Evolutionary conservation across 148 eudicot genomes (phyloP).

Genomic region (Silene conica): DNA sequence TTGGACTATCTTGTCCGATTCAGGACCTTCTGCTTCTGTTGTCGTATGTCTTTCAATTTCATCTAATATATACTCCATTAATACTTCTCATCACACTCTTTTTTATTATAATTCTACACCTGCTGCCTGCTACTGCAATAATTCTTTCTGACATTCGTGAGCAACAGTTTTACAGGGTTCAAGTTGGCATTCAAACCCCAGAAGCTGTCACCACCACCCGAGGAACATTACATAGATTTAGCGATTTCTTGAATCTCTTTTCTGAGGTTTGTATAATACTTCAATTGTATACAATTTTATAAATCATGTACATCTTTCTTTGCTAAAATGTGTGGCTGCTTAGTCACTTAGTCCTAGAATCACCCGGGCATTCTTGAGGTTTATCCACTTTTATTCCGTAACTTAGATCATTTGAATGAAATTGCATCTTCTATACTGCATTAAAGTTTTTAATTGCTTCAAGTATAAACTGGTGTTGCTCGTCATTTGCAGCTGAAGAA

Average conservation of each 20-base stretch:
- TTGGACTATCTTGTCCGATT: constrained; percentile 60
- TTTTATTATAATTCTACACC: not conserved
- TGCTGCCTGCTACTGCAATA: too few relatives aligned
- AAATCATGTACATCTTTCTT: constrained; percentile 29
- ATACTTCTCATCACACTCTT: not conserved
- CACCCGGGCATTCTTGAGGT: not conserved
- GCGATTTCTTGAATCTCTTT: constrained; percentile 75
- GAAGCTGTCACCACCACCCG: constrained; percentile 71
- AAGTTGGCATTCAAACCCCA: constrained; percentile 90
- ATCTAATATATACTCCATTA: not conserved
- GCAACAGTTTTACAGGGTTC: constrained; percentile 90
- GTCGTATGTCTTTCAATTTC: constrained; percentile 50
- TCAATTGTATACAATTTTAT: not conserved
- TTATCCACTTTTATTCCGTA: not conserved
- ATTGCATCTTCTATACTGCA: not conserved
- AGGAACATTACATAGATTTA: constrained; percentile 69
- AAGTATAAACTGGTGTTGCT: not conserved
- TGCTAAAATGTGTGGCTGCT: not conserved
- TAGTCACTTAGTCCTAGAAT: not conserved
- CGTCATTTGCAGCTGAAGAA: constrained; percentile 52
- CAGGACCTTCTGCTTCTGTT: constrained; percentile 63
- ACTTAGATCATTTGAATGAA: constrained; percentile 18
- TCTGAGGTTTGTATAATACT: constrained; percentile 64
- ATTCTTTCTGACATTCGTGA: constrained; percentile 35
- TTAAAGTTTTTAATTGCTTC: not conserved